Conservation (phyloP, 225 moss, liverwort and hornwort genomes). For the Thuidium tamariscinum region DNA sequence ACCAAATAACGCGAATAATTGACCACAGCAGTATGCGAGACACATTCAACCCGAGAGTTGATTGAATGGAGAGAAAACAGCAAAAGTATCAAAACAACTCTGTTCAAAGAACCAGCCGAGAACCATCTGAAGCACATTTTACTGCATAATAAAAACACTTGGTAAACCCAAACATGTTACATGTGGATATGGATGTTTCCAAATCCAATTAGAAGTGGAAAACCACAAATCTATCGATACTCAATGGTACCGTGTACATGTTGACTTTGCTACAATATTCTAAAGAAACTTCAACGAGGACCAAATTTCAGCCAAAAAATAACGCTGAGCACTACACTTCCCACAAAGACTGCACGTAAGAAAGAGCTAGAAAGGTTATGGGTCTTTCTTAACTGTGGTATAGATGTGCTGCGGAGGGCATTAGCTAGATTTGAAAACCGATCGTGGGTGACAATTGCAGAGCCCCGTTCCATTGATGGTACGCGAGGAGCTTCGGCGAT, state of each 20-base stretch:
- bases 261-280: neutral
- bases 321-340: slow-evolving; percentile 26
- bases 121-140: neutral
- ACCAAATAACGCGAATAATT: neutral
- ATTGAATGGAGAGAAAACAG: neutral
- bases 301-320: slow-evolving; percentile 18
- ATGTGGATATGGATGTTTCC: neutral
- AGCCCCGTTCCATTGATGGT: slow-evolving; percentile 69
- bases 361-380: slow-evolving; percentile 11
- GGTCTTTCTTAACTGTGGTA: slow-evolving; percentile 48
- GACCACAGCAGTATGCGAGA: neutral
- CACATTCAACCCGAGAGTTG: neutral
- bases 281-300: neutral
- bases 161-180: neutral
- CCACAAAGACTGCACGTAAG: slow-evolving; percentile 14
- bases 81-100: neutral
- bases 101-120: neutral
- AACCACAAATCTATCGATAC: neutral
- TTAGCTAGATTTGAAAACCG: slow-evolving; percentile 35
- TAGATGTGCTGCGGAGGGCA: slow-evolving; percentile 38
- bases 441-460: slow-evolving; percentile 20
- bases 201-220: neutral
- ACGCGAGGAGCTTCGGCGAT: slow-evolving; percentile 89
- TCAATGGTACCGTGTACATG: neutral
- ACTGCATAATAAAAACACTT: neutral